Conservation (phyloP, 768 basidiomycete species). For the Russula earlei region DNA sequence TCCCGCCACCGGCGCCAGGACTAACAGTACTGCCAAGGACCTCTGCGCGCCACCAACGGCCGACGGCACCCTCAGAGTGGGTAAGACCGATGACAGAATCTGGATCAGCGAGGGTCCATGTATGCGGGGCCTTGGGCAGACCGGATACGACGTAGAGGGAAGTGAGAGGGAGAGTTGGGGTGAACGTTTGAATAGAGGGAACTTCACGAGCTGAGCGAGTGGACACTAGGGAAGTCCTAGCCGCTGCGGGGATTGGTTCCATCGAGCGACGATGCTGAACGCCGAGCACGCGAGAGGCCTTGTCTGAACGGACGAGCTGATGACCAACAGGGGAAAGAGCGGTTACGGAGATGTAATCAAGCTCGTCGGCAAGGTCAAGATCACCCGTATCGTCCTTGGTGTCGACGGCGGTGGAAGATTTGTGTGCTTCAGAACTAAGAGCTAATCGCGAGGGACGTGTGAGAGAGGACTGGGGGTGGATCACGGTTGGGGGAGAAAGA, state of each 20-base stretch:
- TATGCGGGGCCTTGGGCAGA: constrained; percentile 80
- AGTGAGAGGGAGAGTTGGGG: constrained; percentile 65
- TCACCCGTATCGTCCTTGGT: constrained; percentile 22
- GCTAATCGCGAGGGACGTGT: neutral
- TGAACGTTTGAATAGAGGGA: constrained; percentile 49
- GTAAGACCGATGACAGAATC: constrained; percentile 74
- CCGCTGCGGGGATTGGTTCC: constrained; percentile 76
- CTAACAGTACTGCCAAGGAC: constrained; percentile 83
- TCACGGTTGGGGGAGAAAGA: neutral
- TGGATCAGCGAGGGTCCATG: constrained; percentile 82
- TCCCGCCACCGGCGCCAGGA: constrained; percentile 69
- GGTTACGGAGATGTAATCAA: constrained; percentile 60
- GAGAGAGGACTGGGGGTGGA: neutral
- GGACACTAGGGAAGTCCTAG: constrained; percentile 69
- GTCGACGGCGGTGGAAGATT: neutral
- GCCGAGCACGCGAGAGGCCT: constrained; percentile 70
- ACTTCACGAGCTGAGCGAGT: constrained; percentile 55
- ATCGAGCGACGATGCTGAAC: constrained; percentile 67
- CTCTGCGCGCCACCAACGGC: constrained; percentile 86
- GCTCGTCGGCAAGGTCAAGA: constrained; percentile 53
- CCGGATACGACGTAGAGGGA: constrained; percentile 85
- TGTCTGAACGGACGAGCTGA: constrained; percentile 46
- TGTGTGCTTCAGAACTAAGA: neutral
- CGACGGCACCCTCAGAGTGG: constrained; percentile 78
- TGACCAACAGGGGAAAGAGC: constrained; percentile 23